Percentiles rank a stretch among this genome's conserved stretches.
Conservation (phyloP, 2,329 filamentous ascomycete genomes). For the Colletotrichum sublineola region DNA sequence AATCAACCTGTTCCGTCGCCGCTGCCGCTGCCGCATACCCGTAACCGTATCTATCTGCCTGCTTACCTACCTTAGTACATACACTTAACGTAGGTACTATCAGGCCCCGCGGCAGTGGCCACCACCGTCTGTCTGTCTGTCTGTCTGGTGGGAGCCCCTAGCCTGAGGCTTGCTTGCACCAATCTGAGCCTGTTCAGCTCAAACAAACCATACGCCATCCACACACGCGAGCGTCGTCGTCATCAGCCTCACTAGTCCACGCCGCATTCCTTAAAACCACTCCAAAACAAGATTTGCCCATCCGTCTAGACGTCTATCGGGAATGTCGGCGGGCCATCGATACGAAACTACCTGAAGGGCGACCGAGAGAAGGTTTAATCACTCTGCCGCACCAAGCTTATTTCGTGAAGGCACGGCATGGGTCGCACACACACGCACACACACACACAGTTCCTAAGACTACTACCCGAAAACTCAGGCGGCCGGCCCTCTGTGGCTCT, state of each 20-base stretch:
- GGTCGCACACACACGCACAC: background rate
- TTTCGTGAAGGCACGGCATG: slow-evolving; percentile 8
- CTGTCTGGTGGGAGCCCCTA: too few relatives aligned
- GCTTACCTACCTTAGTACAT: too few relatives aligned
- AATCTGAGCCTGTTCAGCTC: background rate
- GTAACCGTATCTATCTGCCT: background rate
- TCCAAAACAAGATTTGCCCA: slow-evolving; percentile 27
- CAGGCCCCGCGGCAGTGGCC: background rate
- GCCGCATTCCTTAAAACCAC: slow-evolving; percentile 8
- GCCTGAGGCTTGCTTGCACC: background rate
- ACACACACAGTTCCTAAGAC: too few relatives aligned
- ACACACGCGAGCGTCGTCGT: slow-evolving; percentile 26
- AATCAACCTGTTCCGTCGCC: slow-evolving; percentile 5
- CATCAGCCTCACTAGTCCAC: slow-evolving; percentile 32
- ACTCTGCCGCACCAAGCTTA: slow-evolving; percentile 7
- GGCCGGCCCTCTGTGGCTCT: slow-evolving; percentile 14
- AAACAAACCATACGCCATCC: background rate
- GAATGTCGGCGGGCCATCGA: background rate
- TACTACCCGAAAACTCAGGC: slow-evolving; percentile 11
- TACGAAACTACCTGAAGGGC: background rate
- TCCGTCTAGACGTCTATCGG: background rate
- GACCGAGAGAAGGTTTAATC: slow-evolving; percentile 2
- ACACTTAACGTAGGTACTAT: background rate
- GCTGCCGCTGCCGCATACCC: slow-evolving; percentile 26
- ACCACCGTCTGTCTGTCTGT: too few relatives aligned